Evolutionary conservation across 345 rosid species (phyloP), one percentile per base, ranked within the genome.

Genomic region (Lepidium africanum): DNA sequence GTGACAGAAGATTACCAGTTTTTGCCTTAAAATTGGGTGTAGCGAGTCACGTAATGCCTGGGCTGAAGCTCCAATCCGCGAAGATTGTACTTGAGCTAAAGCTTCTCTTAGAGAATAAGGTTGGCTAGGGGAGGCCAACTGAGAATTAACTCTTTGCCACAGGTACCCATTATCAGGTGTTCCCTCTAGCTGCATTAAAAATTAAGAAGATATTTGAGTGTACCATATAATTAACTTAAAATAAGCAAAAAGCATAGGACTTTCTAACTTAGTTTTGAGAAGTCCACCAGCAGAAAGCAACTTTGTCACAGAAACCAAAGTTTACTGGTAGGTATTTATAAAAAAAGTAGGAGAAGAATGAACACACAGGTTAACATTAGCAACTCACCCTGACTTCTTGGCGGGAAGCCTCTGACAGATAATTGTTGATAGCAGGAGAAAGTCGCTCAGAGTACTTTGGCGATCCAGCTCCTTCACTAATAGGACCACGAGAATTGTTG

Each of bases 61-160:
- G 43, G 97, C 89, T 16, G 97, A 94, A 79, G 99, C 97, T 71
- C 97, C 99, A 65, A 91, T 91, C 77, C 99, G 89, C 6, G 97
- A 94, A 55, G 97, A 94, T 73, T 94, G 98, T 38, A 96, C 99
- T 81, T 94, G 99, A 56, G 96, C 96, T 42, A 94, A 84, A 78
- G 99, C 97, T 85, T 94, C 99, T 83, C 99, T 85, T 67, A 94
- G 77, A 41, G 99, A 94, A 81, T 91, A 94, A 27, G 99, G 99
- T 80, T 94, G 99, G 80, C 91, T 89, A 25, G 99, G 99, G 50
- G 99, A 94, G 80, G 96, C 90, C 73, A 91, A 71, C 81, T 94
- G 99, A 71, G 99, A 91, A 80, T 88, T 94, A 74, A 89, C 96
- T 74, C 99, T 89, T 76, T 94, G 97, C 96, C 96, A 88, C 76